phyloP scores from a whole-genome alignment of 805 yeast genomes.

The Metschnikowia santaceciliae region DNA sequence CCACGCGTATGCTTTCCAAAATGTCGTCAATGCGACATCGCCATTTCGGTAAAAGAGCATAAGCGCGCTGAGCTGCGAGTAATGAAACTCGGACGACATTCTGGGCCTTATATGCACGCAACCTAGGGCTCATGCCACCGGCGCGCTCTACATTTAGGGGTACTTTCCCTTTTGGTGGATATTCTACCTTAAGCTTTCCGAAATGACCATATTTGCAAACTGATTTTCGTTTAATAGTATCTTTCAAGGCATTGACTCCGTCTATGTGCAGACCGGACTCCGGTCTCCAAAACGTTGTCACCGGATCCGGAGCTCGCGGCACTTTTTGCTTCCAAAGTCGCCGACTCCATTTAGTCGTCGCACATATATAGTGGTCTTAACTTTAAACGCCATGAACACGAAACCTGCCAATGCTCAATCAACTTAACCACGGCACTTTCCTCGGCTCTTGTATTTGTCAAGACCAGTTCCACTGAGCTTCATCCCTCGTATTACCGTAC shows the following conservation, averaged over 20 bases:
- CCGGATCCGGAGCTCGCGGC: background rate
- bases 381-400: background rate
- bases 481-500: too few species aligned
- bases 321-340: background rate
- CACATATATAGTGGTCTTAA: background rate
- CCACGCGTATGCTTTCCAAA: background rate
- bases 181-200: background rate
- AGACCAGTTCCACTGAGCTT: background rate
- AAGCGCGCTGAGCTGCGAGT: constrained; percentile 1
- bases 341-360: background rate
- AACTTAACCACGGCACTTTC: background rate
- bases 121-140: background rate
- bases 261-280: too few species aligned
- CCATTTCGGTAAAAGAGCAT: background rate
- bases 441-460: background rate
- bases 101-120: background rate
- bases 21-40: background rate
- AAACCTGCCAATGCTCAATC: background rate
- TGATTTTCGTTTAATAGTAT: too few species aligned
- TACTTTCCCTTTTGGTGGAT: background rate
- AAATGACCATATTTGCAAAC: too few species aligned
- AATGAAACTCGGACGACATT: constrained; percentile 1
- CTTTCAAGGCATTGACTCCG: too few species aligned
- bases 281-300: too few species aligned
- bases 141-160: background rate